A percentile compares a stretch with the other conserved stretches of the same genome.
phyloP scores from a whole-genome alignment of 2,329 filamentous ascomycete genomes.

The Dactylellina cionopaga region DNA sequence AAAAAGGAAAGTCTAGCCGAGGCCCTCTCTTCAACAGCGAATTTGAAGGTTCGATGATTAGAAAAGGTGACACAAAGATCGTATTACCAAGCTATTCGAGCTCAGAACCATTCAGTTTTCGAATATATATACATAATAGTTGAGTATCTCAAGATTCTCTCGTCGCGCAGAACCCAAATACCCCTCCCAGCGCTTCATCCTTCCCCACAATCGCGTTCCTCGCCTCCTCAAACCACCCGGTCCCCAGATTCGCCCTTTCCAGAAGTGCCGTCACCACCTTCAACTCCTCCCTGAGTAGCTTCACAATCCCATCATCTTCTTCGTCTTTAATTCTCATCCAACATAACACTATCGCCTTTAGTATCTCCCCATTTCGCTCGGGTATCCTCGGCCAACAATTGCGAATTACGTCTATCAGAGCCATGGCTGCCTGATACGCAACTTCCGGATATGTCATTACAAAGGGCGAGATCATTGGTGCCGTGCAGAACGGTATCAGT shows the following conservation, averaged over 20 bases:
- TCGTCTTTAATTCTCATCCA: slow-evolving; percentile 51
- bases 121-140: too few species aligned
- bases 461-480: slow-evolving; percentile 54
- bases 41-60: too few species aligned
- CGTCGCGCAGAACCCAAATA: slow-evolving; percentile 11
- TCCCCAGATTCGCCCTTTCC: slow-evolving; percentile 11
- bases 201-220: slow-evolving; percentile 5
- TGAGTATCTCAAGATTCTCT: too few species aligned
- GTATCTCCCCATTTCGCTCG: slow-evolving; percentile 49
- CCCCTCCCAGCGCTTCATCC: slow-evolving; percentile 13
- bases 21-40: too few species aligned
- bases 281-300: slow-evolving; percentile 21
- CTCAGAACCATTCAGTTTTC: too few species aligned
- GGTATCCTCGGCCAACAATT: slow-evolving; percentile 53
- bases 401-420: slow-evolving; percentile 44
- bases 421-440: slow-evolving; percentile 22
- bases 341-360: slow-evolving; percentile 54
- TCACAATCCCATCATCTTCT: slow-evolving; percentile 15
- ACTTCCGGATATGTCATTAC: slow-evolving; percentile 40
- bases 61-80: too few species aligned
- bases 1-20: neutral
- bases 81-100: too few species aligned
- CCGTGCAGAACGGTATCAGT: slow-evolving; percentile 51
- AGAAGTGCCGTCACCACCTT: slow-evolving; percentile 30
- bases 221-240: slow-evolving; percentile 20